Evolutionary conservation across 1,284 basidiomycete species (phyloP).

Genomic region (Fomitiporia mediterranea): DNA sequence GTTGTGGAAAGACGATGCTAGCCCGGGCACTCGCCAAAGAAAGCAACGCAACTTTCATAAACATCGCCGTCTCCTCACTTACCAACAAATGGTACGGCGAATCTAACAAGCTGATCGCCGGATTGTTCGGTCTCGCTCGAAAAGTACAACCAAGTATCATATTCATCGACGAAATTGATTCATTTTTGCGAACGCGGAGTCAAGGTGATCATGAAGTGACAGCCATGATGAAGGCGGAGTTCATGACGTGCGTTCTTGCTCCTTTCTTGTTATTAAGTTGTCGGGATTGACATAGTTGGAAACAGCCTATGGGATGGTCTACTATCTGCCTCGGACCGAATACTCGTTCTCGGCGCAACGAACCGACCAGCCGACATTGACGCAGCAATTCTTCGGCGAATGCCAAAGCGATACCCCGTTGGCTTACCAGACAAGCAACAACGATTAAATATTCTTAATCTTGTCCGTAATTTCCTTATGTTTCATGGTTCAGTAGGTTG

Average conservation of each 20-base stretch:
- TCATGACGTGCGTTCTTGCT: constrained; percentile 80
- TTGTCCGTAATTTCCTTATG: constrained; percentile 48
- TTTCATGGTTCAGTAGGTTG: not conserved
- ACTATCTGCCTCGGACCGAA: constrained; percentile 78
- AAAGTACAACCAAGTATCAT: constrained; percentile 77
- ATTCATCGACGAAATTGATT: constrained; percentile 84
- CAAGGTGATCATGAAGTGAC: constrained; percentile 96
- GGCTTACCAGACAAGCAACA: constrained; percentile 79
- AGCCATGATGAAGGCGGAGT: constrained; percentile 99
- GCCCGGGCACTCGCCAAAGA: constrained; percentile 96
- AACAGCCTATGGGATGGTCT: constrained; percentile 95
- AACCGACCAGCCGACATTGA: constrained; percentile 97
- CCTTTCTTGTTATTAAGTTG: constrained; percentile 1
- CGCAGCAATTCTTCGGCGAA: constrained; percentile 88
- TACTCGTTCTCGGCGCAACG: constrained; percentile 93
- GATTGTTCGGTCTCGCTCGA: constrained; percentile 69
- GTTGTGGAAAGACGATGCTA: constrained; percentile 93
- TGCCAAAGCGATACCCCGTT: constrained; percentile 98
- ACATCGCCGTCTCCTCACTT: constrained; percentile 75
- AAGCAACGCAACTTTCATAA: constrained; percentile 95
- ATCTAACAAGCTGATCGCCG: constrained; percentile 95
- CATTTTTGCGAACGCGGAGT: constrained; percentile 85
- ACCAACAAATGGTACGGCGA: constrained; percentile 98
- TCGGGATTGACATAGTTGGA: not conserved
- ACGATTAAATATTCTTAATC: constrained; percentile 81